Percentiles rank a stretch among this genome's conserved stretches.
These are phyloP conservation scores for Lichtheimia hyalospora DNA, from an alignment of 371 early-diverging fungal species.

Conservation along the genomic window DNA sequence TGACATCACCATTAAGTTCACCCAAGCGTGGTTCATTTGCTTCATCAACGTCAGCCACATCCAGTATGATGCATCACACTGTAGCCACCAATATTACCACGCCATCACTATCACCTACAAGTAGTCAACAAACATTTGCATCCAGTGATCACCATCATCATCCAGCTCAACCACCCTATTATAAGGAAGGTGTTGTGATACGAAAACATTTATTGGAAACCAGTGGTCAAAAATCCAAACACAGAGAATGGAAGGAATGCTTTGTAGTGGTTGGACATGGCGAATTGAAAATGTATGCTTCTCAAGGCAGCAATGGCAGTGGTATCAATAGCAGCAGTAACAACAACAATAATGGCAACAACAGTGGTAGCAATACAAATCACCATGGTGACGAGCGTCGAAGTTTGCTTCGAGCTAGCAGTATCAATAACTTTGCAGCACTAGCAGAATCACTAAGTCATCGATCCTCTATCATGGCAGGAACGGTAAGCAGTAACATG, in stretches of 20 bases:
- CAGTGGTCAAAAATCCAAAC: conserved; percentile 75
- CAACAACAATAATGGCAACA: neutral
- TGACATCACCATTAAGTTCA: conserved; percentile 11
- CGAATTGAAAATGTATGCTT: conserved; percentile 76
- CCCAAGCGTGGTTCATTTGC: conserved; percentile 19
- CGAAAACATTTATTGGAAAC: conserved; percentile 84
- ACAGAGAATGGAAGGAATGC: conserved; percentile 87
- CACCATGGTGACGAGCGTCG: conserved; percentile 19
- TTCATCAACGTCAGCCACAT: conserved; percentile 13
- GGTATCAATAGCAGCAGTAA: neutral
- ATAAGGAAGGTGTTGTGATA: conserved; percentile 78
- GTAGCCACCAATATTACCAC: conserved; percentile 1
- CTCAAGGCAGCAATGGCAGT: conserved; percentile 13
- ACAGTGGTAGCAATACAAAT: too few relatives aligned
- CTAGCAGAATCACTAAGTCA: conserved; percentile 30
- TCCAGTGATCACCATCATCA: neutral
- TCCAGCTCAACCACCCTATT: conserved; percentile 38
- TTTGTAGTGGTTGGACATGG: conserved; percentile 76
- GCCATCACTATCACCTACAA: conserved; percentile 9
- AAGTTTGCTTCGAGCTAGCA: conserved; percentile 21
- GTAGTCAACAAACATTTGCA: neutral
- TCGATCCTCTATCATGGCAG: conserved; percentile 3
- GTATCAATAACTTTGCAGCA: conserved; percentile 17
- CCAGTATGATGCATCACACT: conserved; percentile 2
- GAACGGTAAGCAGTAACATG: conserved; percentile 6